Evolutionary conservation across 1,284 basidiomycete genomes (phyloP), one percentile per base, ranked within the genome.

Genomic region (Cutaneotrichosporon spelunceum): DNA sequence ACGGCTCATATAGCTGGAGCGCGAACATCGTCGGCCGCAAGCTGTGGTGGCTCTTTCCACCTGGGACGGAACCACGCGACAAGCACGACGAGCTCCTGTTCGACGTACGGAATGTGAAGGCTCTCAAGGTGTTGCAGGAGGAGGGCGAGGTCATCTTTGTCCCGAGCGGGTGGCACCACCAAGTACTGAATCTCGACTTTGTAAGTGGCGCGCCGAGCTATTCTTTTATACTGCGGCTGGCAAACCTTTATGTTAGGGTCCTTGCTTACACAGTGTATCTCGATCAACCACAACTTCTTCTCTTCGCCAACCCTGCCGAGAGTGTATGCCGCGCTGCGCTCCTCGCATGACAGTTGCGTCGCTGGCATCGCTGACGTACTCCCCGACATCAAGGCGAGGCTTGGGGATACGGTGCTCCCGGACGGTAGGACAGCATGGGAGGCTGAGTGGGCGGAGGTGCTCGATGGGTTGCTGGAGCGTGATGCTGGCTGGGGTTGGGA

Each of bases 1-100:
- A 85, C 70, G 80, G 78, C 4, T 82, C 81, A 14, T 85, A 85
- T 68, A 83, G 82, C 19, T 85, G 84, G 82, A 82, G 81, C 6
- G 82, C 83, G 3, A 85, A 85, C 67, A 69, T 84, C 6, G 75
- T 81, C 19, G 84, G 84, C 0, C 68, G 78, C 8, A 85, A 85
- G 65, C 59, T 76, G 8, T 85, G 84, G 84, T 80, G 79, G 71
- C 68, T 85, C 4, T 83, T 84, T 61, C 81, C 82, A 8, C 84
- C 84, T 0, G 68, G 67, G 0, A 61, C 68, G 13, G 68, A 78
- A 0, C 67, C 70, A 11, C 57, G 55, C 34, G 69, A 69, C 27
- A 21, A 53, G 3, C 24, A 66, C 45, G 71, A 66, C 14, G 68
- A 76, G 45, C 56, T 76, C 49, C 53, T 72, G 2, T 78, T 76